Evolutionary conservation across 225 moss, liverwort and hornwort species (phyloP).

Genomic region (Straminergon stramineum): DNA sequence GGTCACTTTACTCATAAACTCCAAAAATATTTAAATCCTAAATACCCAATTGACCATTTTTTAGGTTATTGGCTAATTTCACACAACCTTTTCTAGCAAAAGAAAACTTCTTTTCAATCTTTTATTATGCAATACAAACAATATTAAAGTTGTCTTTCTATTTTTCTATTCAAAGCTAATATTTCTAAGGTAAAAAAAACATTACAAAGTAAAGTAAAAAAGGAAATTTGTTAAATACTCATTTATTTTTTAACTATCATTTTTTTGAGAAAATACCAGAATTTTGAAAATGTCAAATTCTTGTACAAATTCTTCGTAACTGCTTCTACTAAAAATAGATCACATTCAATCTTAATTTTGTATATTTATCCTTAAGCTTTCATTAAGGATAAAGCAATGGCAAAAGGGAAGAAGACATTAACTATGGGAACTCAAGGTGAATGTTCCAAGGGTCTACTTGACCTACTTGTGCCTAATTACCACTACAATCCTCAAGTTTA

Average conservation of each 20-base stretch:
- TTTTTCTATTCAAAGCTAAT: background rate
- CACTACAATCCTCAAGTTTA: background rate
- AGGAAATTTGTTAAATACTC: background rate
- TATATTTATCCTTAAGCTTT: background rate
- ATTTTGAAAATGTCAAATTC: background rate
- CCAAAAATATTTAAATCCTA: rapidly evolving
- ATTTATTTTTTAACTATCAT: background rate
- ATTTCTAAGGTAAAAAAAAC: rapidly evolving
- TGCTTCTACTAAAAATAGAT: background rate
- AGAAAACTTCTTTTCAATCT: background rate
- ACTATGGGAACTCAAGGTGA: background rate
- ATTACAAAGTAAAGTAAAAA: background rate
- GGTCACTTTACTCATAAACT: rapidly evolving
- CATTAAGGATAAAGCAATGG: background rate
- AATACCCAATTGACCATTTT: background rate
- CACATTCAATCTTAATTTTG: background rate
- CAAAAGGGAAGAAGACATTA: background rate
- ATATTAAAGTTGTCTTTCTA: background rate
- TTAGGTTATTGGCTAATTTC: background rate
- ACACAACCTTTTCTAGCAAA: rapidly evolving
- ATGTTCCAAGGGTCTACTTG: rapidly evolving
- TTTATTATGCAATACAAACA: background rate
- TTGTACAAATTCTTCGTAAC: background rate
- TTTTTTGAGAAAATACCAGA: background rate
- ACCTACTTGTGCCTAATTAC: background rate